A percentile compares a stretch with the other conserved stretches of the same genome.
Evolutionary conservation across 768 basidiomycete genomes (phyloP).

Genomic region (Harrya chromipes): DNA sequence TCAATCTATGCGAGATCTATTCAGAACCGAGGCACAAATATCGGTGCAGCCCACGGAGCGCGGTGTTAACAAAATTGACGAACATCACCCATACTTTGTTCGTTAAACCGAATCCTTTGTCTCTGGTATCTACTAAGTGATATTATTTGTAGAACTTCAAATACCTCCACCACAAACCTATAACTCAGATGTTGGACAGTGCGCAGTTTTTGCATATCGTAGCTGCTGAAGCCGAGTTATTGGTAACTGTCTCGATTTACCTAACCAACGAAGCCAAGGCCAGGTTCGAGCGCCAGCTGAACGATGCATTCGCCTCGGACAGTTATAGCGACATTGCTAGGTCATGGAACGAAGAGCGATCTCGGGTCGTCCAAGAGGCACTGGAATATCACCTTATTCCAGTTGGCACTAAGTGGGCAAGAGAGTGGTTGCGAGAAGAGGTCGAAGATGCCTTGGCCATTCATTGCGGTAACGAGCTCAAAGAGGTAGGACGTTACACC

Average conservation of each 20-base stretch:
- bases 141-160: slow-evolving; percentile 75
- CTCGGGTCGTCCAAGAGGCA: slow-evolving; percentile 72
- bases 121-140: slow-evolving; percentile 3
- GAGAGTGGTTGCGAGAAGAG: slow-evolving; percentile 86
- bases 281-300: slow-evolving; percentile 72
- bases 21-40: slow-evolving; percentile 71
- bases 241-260: slow-evolving; percentile 73
- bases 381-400: slow-evolving; percentile 83
- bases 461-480: slow-evolving; percentile 64
- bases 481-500: slow-evolving; percentile 50
- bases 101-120: slow-evolving; percentile 25
- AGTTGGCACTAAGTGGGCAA: slow-evolving; percentile 79
- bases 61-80: slow-evolving; percentile 73
- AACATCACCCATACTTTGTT: slow-evolving; percentile 70
- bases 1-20: slow-evolving; percentile 69
- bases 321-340: slow-evolving; percentile 80
- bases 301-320: slow-evolving; percentile 80
- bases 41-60: slow-evolving; percentile 86
- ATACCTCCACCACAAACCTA: slow-evolving; percentile 80
- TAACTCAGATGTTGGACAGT: slow-evolving; percentile 62
- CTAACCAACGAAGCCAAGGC: slow-evolving; percentile 60
- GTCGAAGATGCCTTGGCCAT: slow-evolving; percentile 80
- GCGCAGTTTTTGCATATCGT: slow-evolving; percentile 90
- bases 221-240: slow-evolving; percentile 82
- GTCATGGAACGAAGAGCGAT: slow-evolving; percentile 88